phyloP scores from a whole-genome alignment of 2,329 filamentous ascomycete genomes.

The Alternaria sp. region DNA sequence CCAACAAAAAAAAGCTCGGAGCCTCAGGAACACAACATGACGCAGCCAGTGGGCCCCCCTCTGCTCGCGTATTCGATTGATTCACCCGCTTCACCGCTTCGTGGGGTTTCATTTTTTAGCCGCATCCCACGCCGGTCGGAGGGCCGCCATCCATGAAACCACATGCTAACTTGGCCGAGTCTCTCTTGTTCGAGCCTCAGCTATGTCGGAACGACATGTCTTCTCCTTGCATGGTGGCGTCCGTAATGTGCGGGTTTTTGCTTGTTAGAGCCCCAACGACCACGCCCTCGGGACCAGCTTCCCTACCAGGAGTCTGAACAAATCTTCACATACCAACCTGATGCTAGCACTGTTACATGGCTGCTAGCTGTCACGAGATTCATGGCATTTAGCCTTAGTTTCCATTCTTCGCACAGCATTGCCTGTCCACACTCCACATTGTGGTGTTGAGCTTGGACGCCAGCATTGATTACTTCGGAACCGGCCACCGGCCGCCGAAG shows the following conservation, averaged over 20 bases:
- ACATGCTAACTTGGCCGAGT: constrained; percentile 18
- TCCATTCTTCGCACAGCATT: constrained; percentile 7
- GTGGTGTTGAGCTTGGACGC: constrained; percentile 13
- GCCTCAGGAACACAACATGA: constrained; percentile 30
- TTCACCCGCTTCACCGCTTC: constrained; percentile 44
- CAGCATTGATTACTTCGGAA: constrained; percentile 13
- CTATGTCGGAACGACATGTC: constrained; percentile 11
- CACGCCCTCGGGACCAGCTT: constrained; percentile 8
- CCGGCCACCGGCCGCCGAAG: constrained; percentile 2
- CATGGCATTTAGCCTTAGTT: not conserved
- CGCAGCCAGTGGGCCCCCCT: constrained; percentile 28
- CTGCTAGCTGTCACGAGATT: not conserved
- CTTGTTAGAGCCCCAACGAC: constrained; percentile 13
- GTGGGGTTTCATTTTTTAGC: constrained; percentile 37
- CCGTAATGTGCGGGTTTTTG: not conserved
- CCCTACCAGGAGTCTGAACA: not conserved
- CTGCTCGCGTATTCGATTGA: constrained; percentile 17
- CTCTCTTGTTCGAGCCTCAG: constrained; percentile 8
- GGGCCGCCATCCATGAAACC: constrained; percentile 13
- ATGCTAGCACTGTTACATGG: not conserved
- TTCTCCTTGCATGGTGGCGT: constrained; percentile 21
- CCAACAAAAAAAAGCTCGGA: constrained; percentile 27
- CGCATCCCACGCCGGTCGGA: constrained; percentile 32
- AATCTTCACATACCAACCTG: not conserved
- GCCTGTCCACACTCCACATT: constrained; percentile 7